Evolutionary conservation across 2,329 filamentous ascomycete genomes (phyloP), one percentile per base, ranked within the genome.

Genomic region (Colletotrichum acutatum): DNA sequence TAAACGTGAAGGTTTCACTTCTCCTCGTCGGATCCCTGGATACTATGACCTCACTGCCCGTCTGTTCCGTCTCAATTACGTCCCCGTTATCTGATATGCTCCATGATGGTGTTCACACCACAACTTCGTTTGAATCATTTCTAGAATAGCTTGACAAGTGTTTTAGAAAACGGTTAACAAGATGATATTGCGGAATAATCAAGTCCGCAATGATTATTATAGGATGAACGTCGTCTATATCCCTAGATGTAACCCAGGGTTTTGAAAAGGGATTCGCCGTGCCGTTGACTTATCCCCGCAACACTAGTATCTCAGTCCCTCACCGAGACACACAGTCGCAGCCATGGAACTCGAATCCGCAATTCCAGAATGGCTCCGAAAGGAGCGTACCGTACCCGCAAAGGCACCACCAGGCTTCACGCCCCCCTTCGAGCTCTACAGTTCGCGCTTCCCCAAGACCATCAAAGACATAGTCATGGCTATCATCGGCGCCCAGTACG

Each of bases 401-500:
- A 54, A 37, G 19, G 59, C 54, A 16, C 74, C 75, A 1, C 24
- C 67, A 2, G 34, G 34, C 26, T 72, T 66, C 26, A 26, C 42
- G 9, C 74, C 72, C 6, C 52, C 74, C 4, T 75, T 69, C 22
- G 61, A 60, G 4, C n/a, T 60, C 1, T 76, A 75, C 67, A 69
- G 61, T 2, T 61, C 74, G 5, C 73, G 69, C 3, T 76, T 75
- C 62, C 65, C 65, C 34, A 65, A 71, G 58, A 24, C 63, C 22
- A 62, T 63, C 14, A 65, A 62, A 24, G 70, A 68, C 12, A 8
- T 76, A 34, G 71, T 72, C 26, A 49, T 76, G 61, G 73, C 66
- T 19, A 52, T 76, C 52, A 62, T 76, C 12, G 70, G 70, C 42
- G 66, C 64, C 6, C 72, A 74, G 61, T 75, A 74, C n/a, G 26